phyloP scores from a whole-genome alignment of 805 yeast genomes.

The Naumovozyma dairenensis region DNA sequence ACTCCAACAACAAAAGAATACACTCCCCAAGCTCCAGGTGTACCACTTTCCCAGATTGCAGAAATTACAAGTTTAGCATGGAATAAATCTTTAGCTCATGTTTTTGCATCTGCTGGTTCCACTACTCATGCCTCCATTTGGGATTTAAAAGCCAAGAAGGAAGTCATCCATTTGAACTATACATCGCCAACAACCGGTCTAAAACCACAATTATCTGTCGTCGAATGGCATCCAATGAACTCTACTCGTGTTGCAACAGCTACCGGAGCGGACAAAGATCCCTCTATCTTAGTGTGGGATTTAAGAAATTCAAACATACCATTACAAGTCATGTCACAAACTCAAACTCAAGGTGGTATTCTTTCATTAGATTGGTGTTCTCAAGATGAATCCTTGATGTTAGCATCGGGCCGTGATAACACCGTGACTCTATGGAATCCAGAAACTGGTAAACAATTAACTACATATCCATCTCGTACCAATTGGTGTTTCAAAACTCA shows the following conservation, averaged over 20 bases:
- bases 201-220: constrained; percentile 65
- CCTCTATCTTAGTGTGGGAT: constrained; percentile 86
- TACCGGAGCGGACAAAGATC: constrained; percentile 67
- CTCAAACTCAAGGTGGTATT: constrained; percentile 89
- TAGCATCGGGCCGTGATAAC: constrained; percentile 92
- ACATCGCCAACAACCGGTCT: constrained; percentile 39
- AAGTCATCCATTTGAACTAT: constrained; percentile 77
- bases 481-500: constrained; percentile 88
- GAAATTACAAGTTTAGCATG: constrained; percentile 77
- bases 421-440: constrained; percentile 89
- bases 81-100: constrained; percentile 77
- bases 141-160: constrained; percentile 83
- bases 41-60: constrained; percentile 69
- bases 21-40: constrained; percentile 54
- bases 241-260: constrained; percentile 85
- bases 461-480: constrained; percentile 83
- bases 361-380: constrained; percentile 89
- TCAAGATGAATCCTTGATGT: constrained; percentile 64
- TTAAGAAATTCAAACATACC: constrained; percentile 91
- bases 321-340: constrained; percentile 47
- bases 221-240: constrained; percentile 91
- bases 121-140: constrained; percentile 84
- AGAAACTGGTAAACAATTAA: constrained; percentile 55
- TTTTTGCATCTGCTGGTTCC: constrained; percentile 76
- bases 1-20: constrained; percentile 31